These are phyloP conservation scores for Aspergillus sclerotiicarbonarius DNA, from an alignment of 495 filamentous ascomycete species.

Conservation along the genomic window DNA sequence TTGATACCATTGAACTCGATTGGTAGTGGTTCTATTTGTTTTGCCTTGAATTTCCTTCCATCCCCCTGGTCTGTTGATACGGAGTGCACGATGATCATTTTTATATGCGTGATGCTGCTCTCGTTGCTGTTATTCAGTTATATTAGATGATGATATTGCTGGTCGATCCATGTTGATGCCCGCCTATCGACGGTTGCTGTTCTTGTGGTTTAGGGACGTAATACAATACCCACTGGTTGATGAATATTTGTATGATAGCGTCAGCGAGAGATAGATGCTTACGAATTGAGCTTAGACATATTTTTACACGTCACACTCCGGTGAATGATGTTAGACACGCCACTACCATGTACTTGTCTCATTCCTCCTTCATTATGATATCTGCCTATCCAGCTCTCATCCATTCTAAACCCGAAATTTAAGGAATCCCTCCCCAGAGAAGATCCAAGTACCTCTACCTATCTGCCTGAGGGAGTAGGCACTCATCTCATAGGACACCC, in stretches of 20 bases:
- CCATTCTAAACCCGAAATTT: too few species aligned
- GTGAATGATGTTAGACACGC: too few species aligned
- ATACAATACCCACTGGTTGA: constrained; percentile 11
- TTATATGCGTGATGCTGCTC: neutral
- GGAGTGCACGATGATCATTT: neutral
- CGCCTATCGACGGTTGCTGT: neutral
- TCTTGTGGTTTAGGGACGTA: constrained; percentile 2
- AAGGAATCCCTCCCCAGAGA: too few species aligned
- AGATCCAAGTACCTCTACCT: neutral
- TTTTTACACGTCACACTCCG: neutral
- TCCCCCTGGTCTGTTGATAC: neutral
- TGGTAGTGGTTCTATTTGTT: constrained; percentile 11
- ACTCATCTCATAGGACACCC: neutral
- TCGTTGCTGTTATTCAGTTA: neutral
- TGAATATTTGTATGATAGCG: constrained; percentile 6
- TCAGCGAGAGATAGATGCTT: neutral
- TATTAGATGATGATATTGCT: neutral
- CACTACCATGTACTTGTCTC: too few species aligned
- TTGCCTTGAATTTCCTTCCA: constrained; percentile 2
- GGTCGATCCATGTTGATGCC: constrained; percentile 1
- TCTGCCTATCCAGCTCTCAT: too few species aligned
- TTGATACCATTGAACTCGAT: constrained; percentile 21
- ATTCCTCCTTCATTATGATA: too few species aligned
- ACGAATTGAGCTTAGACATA: neutral
- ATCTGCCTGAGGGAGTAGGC: neutral